Base-by-base conservation (phyloP, 768 basidiomycete species). In the Serendipita indica region DNA sequence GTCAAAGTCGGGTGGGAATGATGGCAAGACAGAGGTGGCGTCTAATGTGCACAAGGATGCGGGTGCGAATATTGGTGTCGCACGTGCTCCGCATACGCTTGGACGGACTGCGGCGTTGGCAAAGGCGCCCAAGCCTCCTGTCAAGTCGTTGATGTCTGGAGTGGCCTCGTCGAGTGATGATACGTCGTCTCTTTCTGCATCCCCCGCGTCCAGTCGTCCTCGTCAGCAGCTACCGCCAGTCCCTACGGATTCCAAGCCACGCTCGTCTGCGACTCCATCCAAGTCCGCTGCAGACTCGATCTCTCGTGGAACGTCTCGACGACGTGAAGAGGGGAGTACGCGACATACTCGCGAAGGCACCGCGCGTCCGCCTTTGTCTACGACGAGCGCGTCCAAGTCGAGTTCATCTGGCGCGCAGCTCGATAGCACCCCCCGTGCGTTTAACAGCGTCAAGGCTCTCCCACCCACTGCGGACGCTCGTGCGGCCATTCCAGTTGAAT, bases 71-170 rank as follows among this genome's bases (percentile, higher is more conserved):
- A 39, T 13, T 39, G 37, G 37, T 39, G 37, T 5, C 18, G 27
- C n/a, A 5, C 41, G 41, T 43, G 49, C 25, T 10, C 49, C 49
- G 25, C 49, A 54, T 54, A 54, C 49, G 4, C 22, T 54, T 12
- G 49, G 49, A 13, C 20, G 49, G 32, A 54, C 22, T 10, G 49
- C 49, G 25, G 49, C 49, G 49, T 22, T 54, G 49, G 22, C 25
- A 7, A 54, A 54, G 32, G 49, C 49, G 49, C 49, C 49, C 22
- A 54, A 54, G 25, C 49, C 49, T 18, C 49, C 49, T 54, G 32
- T 54, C 10, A 20, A 30, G 32, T n/a, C 49, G 49, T 16, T 30
- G 4, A 5, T 33, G 25, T 30, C 49, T 10, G 49, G 7, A 1
- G 16, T 2, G 16, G 16, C 41, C 0, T 0, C 37, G 37, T 13